These are phyloP conservation scores for Trichoderma lentiforme DNA, from an alignment of 2,329 filamentous ascomycete species.

Conservation along the genomic window DNA sequence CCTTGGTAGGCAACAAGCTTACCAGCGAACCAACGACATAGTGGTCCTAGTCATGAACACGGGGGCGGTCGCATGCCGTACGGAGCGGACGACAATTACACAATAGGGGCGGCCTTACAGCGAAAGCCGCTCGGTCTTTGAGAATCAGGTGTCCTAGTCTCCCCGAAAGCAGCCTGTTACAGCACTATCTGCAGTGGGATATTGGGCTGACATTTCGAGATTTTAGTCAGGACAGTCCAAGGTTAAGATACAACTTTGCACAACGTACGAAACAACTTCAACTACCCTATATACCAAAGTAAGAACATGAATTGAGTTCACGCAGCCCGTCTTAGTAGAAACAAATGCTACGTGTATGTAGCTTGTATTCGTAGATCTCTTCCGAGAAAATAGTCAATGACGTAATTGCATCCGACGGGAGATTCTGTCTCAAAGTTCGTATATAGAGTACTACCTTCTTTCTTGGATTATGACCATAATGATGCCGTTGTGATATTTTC, in stretches of 20 bases:
- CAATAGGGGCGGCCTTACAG: neutral
- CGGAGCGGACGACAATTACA: neutral
- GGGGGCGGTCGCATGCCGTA: neutral
- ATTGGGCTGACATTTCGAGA: neutral
- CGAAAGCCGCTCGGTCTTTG: neutral
- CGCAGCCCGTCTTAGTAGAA: neutral
- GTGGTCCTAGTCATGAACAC: neutral
- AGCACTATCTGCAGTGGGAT: neutral
- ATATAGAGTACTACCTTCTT: neutral
- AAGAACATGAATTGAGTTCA: neutral
- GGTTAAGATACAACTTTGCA: neutral
- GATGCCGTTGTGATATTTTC: no score
- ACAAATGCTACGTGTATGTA: neutral
- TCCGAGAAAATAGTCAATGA: neutral
- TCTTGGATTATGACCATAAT: neutral
- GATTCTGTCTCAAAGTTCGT: neutral
- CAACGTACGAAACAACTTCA: neutral
- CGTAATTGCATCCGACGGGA: neutral
- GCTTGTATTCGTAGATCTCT: neutral
- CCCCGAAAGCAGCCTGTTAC: neutral
- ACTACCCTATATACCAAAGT: neutral
- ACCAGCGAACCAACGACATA: neutral
- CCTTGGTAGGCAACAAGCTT: neutral
- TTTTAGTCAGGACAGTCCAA: neutral
- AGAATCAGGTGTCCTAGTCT: neutral